A percentile compares a stretch with the other conserved stretches of the same genome.
Conservation (phyloP, 345 rosid genomes). For the Populus tremula region DNA sequence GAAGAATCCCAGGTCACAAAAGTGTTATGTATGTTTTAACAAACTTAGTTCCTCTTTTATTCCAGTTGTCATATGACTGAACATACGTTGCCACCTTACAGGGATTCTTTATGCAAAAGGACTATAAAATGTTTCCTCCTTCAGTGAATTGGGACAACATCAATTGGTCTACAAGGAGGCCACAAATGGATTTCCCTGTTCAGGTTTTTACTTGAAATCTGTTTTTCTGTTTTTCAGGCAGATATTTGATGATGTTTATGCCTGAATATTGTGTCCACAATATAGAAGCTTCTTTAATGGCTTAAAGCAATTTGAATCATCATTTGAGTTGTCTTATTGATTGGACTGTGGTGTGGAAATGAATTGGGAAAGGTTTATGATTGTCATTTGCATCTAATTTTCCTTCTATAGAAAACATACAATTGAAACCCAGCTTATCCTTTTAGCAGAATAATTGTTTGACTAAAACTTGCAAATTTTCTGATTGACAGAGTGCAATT, state of each 20-base stretch:
- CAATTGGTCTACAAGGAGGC: conserved; percentile 82
- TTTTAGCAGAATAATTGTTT: neutral
- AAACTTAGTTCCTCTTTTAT: neutral
- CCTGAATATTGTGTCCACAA: neutral
- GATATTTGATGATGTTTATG: neutral
- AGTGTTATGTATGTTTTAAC: neutral
- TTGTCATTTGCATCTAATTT: neutral
- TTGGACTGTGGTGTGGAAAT: neutral
- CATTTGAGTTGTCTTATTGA: neutral
- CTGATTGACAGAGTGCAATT: conserved; percentile 66
- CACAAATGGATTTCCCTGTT: conserved; percentile 97
- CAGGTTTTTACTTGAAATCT: conserved; percentile 51
- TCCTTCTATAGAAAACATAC: neutral
- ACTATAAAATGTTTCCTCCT: conserved; percentile 99
- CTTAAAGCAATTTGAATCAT: neutral
- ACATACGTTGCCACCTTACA: conserved; percentile 24
- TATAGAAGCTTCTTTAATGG: neutral
- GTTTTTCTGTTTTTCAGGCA: neutral
- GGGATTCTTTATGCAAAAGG: conserved; percentile 99
- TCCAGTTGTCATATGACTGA: neutral
- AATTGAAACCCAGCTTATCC: neutral
- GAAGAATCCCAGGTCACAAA: conserved; percentile 76
- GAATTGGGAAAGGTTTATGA: neutral
- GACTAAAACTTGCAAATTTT: conserved; percentile 18
- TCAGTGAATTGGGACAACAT: conserved; percentile 90